Percentiles rank a stretch among this genome's conserved stretches.
Evolutionary conservation across 2,329 filamentous ascomycete species (phyloP).

Genomic region (Alternaria postmessia): DNA sequence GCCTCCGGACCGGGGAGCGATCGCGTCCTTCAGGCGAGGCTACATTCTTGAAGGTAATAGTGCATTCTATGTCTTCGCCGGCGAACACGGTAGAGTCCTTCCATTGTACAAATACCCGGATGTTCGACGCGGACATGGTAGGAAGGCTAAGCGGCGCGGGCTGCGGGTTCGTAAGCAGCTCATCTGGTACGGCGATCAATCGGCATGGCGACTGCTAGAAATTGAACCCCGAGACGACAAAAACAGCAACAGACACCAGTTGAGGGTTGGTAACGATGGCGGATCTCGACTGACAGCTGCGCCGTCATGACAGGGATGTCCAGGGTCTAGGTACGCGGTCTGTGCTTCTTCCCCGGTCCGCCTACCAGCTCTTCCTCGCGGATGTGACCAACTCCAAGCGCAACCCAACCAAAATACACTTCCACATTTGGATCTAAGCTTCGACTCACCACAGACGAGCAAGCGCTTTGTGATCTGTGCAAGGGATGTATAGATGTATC

Average conservation of each 20-base stretch:
- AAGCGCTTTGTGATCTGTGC: no score
- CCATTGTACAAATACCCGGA: slow-evolving; percentile 96
- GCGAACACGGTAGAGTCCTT: slow-evolving; percentile 94
- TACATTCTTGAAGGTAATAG: slow-evolving; percentile 94
- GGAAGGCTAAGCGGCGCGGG: slow-evolving; percentile 35
- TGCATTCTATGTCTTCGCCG: slow-evolving; percentile 94
- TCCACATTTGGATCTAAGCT: no score
- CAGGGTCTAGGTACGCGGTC: slow-evolving; percentile 4
- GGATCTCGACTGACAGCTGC: slow-evolving; percentile 5
- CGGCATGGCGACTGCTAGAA: slow-evolving; percentile 38
- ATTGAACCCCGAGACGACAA: slow-evolving; percentile 11
- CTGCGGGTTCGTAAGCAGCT: slow-evolving; percentile 39
- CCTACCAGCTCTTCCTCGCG: not conserved
- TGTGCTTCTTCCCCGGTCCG: slow-evolving; percentile 2
- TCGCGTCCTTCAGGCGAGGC: slow-evolving; percentile 57
- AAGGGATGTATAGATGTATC: no score
- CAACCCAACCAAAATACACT: no score
- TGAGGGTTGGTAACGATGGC: slow-evolving; percentile 4
- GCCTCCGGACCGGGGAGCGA: slow-evolving; percentile 40
- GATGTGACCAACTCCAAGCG: not conserved
- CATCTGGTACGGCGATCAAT: slow-evolving; percentile 39
- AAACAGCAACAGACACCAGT: slow-evolving; percentile 11
- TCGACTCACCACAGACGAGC: no score
- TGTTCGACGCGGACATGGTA: slow-evolving; percentile 64
- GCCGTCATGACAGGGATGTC: slow-evolving; percentile 15